Evolutionary conservation across 2,329 filamentous ascomycete species (phyloP).

Genomic region (Chaetomiaceae sp.): DNA sequence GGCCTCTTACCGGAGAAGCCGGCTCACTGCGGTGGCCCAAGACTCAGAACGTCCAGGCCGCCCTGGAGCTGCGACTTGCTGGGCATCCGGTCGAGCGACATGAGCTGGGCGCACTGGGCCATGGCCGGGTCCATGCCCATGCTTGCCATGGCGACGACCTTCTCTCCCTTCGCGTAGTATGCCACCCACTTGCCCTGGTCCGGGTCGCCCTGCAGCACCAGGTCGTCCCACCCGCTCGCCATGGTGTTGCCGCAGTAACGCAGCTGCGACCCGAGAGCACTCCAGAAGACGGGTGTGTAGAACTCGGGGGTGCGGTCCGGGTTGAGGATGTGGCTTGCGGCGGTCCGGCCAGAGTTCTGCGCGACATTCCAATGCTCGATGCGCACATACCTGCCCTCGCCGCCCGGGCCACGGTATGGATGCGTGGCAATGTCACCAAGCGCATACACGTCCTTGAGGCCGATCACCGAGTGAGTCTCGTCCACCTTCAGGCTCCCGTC

Average conservation of each 20-base stretch:
- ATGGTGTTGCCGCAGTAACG: conserved; percentile 88
- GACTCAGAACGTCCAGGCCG: conserved; percentile 50
- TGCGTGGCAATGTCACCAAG: conserved; percentile 94
- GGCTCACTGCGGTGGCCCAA: conserved; percentile 35
- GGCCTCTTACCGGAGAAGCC: neutral
- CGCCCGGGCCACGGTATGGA: conserved; percentile 87
- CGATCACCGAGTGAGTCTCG: conserved; percentile 70
- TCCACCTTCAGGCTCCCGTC: conserved; percentile 86
- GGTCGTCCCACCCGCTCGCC: conserved; percentile 72
- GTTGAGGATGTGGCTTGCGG: conserved; percentile 71
- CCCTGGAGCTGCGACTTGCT: conserved; percentile 69
- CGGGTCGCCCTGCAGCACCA: conserved; percentile 73
- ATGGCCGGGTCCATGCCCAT: conserved; percentile 90
- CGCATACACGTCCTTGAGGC: conserved; percentile 79
- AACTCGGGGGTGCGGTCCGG: conserved; percentile 57
- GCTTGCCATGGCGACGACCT: conserved; percentile 81
- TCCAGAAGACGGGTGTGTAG: conserved; percentile 97
- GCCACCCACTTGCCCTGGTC: conserved; percentile 79
- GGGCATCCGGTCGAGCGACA: conserved; percentile 78
- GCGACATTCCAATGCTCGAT: conserved; percentile 99
- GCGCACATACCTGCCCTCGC: conserved; percentile 66
- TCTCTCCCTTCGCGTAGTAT: conserved; percentile 83
- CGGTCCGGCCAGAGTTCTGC: conserved; percentile 81
- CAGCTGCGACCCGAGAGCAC: conserved; percentile 80
- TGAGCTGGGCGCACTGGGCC: conserved; percentile 76